Evolutionary conservation across 148 eudicot genomes (phyloP).

Genomic region (Rhododendron griersonianum): DNA sequence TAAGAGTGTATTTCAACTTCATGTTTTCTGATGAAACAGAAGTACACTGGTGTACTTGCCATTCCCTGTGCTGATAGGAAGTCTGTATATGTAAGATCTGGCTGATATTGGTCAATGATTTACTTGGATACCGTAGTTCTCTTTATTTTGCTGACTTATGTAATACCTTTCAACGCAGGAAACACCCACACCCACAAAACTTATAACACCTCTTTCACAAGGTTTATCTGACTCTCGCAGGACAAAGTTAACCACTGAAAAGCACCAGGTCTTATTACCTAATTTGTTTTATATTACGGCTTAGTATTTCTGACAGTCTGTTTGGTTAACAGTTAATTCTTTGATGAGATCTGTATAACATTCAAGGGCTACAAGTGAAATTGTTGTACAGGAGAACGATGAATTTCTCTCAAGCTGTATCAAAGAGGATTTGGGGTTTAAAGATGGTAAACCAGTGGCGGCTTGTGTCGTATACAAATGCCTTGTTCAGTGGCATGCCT

Average conservation of each 20-base stretch:
- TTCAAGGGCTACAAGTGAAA: constrained; percentile 6
- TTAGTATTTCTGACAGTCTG: background rate
- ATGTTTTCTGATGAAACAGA: constrained; percentile 40
- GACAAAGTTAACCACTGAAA: constrained; percentile 69
- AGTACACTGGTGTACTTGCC: constrained; percentile 53
- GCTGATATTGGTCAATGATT: background rate
- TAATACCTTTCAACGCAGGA: constrained; percentile 43
- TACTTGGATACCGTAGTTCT: background rate
- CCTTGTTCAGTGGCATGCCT: constrained; percentile 92
- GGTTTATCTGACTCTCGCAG: constrained; percentile 71
- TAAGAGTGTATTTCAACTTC: background rate
- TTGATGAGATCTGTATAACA: background rate
- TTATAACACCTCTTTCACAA: constrained; percentile 43
- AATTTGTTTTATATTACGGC: background rate
- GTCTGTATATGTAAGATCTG: constrained; percentile 56
- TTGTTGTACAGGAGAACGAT: constrained; percentile 62
- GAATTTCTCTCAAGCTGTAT: constrained; percentile 81
- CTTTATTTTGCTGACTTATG: constrained; percentile 1
- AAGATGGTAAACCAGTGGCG: constrained; percentile 90
- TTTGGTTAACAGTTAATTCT: background rate
- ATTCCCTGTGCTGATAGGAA: constrained; percentile 59
- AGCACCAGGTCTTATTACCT: constrained; percentile 58
- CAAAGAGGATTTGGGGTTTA: constrained; percentile 87
- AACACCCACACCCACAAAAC: constrained; percentile 81
- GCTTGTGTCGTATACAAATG: constrained; percentile 90